Base-by-base conservation (phyloP, 805 yeast genomes). In the Lachancea kluyveri region DNA sequence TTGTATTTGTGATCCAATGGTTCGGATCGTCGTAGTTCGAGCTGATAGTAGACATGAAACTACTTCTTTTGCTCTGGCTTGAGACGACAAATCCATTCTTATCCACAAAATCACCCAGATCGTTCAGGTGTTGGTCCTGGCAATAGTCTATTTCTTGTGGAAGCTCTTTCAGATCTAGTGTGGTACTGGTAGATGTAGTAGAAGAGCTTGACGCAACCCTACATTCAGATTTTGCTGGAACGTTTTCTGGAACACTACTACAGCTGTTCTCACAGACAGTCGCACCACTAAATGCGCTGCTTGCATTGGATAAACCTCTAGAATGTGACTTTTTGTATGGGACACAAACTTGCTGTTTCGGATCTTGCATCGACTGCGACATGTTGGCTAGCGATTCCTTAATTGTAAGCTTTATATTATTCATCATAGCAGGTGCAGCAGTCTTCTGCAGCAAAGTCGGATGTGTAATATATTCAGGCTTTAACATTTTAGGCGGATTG, bases 401-500 rank as follows among this genome's bases (percentile, higher is more conserved):
- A n/a, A n/a, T n/a, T n/a, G n/a, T n/a, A n/a, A n/a, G n/a, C n/a
- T n/a, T n/a, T n/a, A n/a, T n/a, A n/a, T n/a, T n/a, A n/a, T n/a
- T n/a, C n/a, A n/a, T n/a, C n/a, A n/a, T n/a, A n/a, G n/a, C n/a
- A n/a, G n/a, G n/a, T n/a, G n/a, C n/a, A n/a, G n/a, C n/a, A n/a
- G n/a, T n/a, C n/a, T n/a, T n/a, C n/a, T n/a, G n/a, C n/a, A n/a
- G n/a, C n/a, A n/a, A n/a, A n/a, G n/a, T 30, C 18, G 48, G 31
- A 3, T 40, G 28, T 8, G 46, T 31, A 17, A 49, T 35, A 33
- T 46, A 53, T 29, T 53, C 59, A 3, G 50, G 48, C 31, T 48
- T 54, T 4, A 52, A 35, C 58, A 54, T 52, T 33, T 48, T 48
- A 10, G 58, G 58, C 7, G 43, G 45, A 24, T 36, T 31, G 19